Base-by-base conservation (phyloP, 306 rosid species). In the Quercus engelmannii region DNA sequence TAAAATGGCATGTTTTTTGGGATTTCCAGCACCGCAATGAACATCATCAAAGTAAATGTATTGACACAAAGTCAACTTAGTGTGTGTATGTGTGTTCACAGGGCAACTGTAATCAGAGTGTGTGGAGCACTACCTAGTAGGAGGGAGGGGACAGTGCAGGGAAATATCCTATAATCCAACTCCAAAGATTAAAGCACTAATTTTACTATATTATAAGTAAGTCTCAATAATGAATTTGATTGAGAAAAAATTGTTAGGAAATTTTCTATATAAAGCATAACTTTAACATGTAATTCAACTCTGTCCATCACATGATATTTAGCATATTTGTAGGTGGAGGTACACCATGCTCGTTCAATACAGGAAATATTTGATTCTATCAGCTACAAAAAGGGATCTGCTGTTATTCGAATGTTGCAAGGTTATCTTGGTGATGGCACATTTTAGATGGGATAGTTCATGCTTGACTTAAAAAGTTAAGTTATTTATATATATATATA, bases 341-440 rank as follows among this genome's bases (percentile, higher is more conserved):
- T 87, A 78, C 80, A 78, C 35, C 86, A 78, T 46, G 91, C 92
- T 75, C 84, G 83, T 30, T 89, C 90, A 15, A 73, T 89, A 70
- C 64, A 76, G 43, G 91, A 91, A 79, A 43, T 84, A 38, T 89
- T 87, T 26, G 90, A 91, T 79, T 84, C 83, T 17, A 82, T 91
- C 54, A 82, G 90, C 86, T 88, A 91, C 83, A 23, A 78, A 19
- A 91, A 88, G 74, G 91, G 94, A 72, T 86, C 89, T 31, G 46
- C 87, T 26, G 81, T 88, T 58, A 90, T 90, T 33, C 83, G 90
- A 72, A 90, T 90, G 90, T 80, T 90, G 81, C 86, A 88, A 69
- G 73, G 41, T 49, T 89, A 80, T 83, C 85, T 91, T 76, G 93
- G 93, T 25, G 84, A 86, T 65, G 89, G 61, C 49, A 72, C 58